Conservation (phyloP, 345 rosid genomes). For the Geranium rotundifolium region DNA sequence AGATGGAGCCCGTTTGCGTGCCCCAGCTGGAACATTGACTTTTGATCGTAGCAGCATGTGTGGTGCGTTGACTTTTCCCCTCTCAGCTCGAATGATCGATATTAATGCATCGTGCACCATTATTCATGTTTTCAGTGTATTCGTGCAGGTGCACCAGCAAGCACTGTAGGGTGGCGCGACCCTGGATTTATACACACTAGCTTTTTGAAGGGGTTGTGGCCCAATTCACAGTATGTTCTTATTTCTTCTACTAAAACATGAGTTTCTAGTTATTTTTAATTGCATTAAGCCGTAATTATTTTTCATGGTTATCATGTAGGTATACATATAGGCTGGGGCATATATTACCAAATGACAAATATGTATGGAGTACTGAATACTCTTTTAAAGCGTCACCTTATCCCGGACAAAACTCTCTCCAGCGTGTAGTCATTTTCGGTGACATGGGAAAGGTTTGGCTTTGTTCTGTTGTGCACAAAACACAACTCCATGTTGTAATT, state of each 20-base stretch:
- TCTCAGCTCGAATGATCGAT: no score
- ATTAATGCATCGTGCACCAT: background rate
- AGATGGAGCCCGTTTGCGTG: conserved; percentile 26
- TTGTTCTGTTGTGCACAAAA: no score
- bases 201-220: conserved; percentile 41
- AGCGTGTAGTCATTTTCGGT: conserved; percentile 68
- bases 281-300: no score
- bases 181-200: conserved; percentile 42
- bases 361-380: conserved; percentile 22
- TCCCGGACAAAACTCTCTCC: conserved; percentile 87
- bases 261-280: background rate
- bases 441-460: conserved; percentile 42
- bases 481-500: background rate
- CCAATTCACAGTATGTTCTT: conserved; percentile 24
- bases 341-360: conserved; percentile 13
- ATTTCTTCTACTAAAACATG: background rate
- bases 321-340: conserved; percentile 31
- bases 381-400: conserved; percentile 62
- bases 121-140: background rate
- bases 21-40: conserved; percentile 84
- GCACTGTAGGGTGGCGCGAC: conserved; percentile 43
- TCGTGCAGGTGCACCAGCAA: conserved; percentile 33
- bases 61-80: conserved; percentile 32
- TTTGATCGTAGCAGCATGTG: conserved; percentile 71
- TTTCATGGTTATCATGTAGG: conserved; percentile 6